Conservation (phyloP, 1,284 basidiomycete genomes). For the Ganoderma lingzhi region DNA sequence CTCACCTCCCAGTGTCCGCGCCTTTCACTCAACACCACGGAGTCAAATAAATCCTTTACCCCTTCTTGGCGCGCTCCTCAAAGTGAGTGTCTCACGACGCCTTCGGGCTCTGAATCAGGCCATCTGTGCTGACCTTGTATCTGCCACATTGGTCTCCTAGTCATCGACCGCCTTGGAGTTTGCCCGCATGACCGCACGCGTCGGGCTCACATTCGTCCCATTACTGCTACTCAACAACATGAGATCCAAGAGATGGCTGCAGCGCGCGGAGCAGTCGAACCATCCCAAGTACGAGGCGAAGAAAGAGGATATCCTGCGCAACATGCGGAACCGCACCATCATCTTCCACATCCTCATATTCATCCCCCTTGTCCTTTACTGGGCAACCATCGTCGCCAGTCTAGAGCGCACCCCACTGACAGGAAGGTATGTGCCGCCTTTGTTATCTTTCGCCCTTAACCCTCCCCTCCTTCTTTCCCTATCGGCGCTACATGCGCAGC, state of each 20-base stretch:
- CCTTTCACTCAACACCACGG: slow-evolving; percentile 53
- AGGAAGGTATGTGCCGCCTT: slow-evolving; percentile 68
- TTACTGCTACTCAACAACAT: slow-evolving; percentile 65
- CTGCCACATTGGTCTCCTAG: slow-evolving; percentile 41
- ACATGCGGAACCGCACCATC: slow-evolving; percentile 56
- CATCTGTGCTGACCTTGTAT: slow-evolving; percentile 26
- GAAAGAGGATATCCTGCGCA: slow-evolving; percentile 53
- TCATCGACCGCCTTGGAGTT: slow-evolving; percentile 64
- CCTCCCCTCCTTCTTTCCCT: background rate
- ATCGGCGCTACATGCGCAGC: slow-evolving; percentile 8
- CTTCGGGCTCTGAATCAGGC: no score
- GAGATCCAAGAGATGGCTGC: slow-evolving; percentile 58
- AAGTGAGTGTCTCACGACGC: slow-evolving; percentile 45
- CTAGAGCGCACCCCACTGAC: slow-evolving; percentile 86
- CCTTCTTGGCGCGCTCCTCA: slow-evolving; percentile 53
- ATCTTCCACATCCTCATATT: slow-evolving; percentile 68
- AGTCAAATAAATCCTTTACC: slow-evolving; percentile 46
- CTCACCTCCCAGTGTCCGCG: slow-evolving; percentile 5
- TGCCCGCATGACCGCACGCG: slow-evolving; percentile 68
- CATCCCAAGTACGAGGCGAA: slow-evolving; percentile 58
- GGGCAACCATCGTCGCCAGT: slow-evolving; percentile 78
- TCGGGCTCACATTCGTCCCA: slow-evolving; percentile 78
- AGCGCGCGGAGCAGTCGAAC: slow-evolving; percentile 59
- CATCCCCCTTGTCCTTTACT: slow-evolving; percentile 76
- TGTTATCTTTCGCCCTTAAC: background rate